A percentile compares a stretch with the other conserved stretches of the same genome.
Conservation (phyloP, 2,329 filamentous ascomycete species). For the Penicillium decumbens region DNA sequence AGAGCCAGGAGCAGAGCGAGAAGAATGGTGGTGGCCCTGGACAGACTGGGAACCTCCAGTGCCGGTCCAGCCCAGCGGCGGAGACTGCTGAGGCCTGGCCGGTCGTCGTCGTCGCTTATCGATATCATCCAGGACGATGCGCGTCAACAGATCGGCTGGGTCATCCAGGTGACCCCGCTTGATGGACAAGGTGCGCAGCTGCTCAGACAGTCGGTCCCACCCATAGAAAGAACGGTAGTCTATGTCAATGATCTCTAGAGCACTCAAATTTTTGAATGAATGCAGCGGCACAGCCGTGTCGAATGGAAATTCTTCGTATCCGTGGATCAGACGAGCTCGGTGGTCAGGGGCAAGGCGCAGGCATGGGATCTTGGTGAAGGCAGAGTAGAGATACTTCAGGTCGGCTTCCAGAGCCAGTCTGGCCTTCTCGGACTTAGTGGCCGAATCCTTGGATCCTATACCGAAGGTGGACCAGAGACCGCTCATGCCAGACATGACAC, state of each 20-base stretch:
- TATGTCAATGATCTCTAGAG: slow-evolving; percentile 88
- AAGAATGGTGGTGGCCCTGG: slow-evolving; percentile 62
- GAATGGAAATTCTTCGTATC: slow-evolving; percentile 96
- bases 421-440: slow-evolving; percentile 80
- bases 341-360: slow-evolving; percentile 87
- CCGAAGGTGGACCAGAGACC: slow-evolving; percentile 86
- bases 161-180: slow-evolving; percentile 86
- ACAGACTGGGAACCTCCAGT: slow-evolving; percentile 56
- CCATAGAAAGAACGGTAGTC: slow-evolving; percentile 97
- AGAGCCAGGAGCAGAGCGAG: slow-evolving; percentile 65
- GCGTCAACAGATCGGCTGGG: slow-evolving; percentile 79
- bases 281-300: slow-evolving; percentile 95
- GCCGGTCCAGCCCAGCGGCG: slow-evolving; percentile 62
- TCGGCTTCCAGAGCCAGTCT: slow-evolving; percentile 81
- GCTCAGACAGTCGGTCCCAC: slow-evolving; percentile 91
- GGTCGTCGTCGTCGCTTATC: slow-evolving; percentile 84
- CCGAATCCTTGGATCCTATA: slow-evolving; percentile 71
- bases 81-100: slow-evolving; percentile 77
- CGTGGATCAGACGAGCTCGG: slow-evolving; percentile 80
- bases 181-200: slow-evolving; percentile 80
- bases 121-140: slow-evolving; percentile 94
- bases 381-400: slow-evolving; percentile 92
- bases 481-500: slow-evolving; percentile 96
- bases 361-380: slow-evolving; percentile 96
- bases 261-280: slow-evolving; percentile 93